Conservation (phyloP, 768 basidiomycete genomes). For the Suillus luteus region DNA sequence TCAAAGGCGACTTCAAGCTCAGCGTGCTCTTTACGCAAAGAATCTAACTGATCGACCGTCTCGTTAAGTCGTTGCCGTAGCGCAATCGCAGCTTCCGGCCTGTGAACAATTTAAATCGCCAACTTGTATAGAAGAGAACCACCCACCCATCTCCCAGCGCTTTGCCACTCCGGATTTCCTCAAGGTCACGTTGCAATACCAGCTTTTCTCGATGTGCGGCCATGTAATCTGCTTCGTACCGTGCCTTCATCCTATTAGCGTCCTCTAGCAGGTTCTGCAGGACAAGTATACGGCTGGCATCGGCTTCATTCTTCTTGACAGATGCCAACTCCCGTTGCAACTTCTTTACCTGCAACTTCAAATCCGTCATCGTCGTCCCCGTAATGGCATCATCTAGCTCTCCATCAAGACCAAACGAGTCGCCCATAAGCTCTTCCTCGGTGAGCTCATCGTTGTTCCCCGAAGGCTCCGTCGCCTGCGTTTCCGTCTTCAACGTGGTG, state of each 20-base stretch:
- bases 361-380: conserved; percentile 87
- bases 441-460: conserved; percentile 34
- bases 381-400: conserved; percentile 87
- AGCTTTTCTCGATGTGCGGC: conserved; percentile 82
- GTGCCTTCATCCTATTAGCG: conserved; percentile 84
- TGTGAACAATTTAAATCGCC: conserved; percentile 30
- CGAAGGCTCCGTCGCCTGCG: conserved; percentile 19
- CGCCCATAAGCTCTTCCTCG: conserved; percentile 52
- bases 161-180: conserved; percentile 89
- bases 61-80: conserved; percentile 87
- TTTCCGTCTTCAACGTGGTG: conserved; percentile 28
- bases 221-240: conserved; percentile 89
- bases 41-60: conserved; percentile 79
- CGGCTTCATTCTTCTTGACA: conserved; percentile 71
- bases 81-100: conserved; percentile 86
- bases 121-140: not conserved
- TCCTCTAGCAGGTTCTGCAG: conserved; percentile 91
- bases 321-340: conserved; percentile 81
- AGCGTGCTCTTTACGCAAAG: conserved; percentile 63
- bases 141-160: conserved; percentile 78
- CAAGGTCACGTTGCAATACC: conserved; percentile 75
- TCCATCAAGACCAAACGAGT: conserved; percentile 68
- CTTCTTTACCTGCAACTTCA: conserved; percentile 84
- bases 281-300: conserved; percentile 77
- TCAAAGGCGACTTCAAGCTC: conserved; percentile 74